These are phyloP conservation scores for Xanthoceras sorbifolium DNA, from an alignment of 345 rosid genomes.

Conservation along the genomic window DNA sequence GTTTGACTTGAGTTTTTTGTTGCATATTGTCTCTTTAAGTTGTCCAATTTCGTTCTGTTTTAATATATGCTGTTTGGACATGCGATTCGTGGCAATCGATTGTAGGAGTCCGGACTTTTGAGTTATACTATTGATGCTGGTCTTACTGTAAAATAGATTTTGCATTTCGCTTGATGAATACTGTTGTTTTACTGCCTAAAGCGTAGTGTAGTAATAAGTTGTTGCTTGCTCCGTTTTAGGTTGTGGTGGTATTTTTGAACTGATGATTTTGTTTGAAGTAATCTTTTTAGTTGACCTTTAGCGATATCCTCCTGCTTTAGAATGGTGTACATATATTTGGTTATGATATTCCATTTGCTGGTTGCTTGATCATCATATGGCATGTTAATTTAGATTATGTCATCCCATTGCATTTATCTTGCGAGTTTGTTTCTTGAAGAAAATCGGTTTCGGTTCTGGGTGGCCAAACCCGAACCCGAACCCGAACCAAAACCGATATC, in stretches of 20 bases:
- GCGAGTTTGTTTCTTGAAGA: background rate
- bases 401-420: background rate
- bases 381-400: background rate
- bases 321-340: background rate
- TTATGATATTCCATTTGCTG: background rate
- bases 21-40: background rate
- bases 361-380: background rate
- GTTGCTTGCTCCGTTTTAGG: background rate
- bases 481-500: too few species aligned
- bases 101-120: background rate
- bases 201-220: too few species aligned
- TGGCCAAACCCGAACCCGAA: too few species aligned
- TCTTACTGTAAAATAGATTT: background rate
- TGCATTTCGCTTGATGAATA: too few species aligned
- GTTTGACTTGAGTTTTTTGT: background rate
- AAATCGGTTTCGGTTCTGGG: too few species aligned
- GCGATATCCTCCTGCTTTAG: background rate
- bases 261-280: too few species aligned
- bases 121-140: background rate
- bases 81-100: background rate
- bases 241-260: too few species aligned
- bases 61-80: background rate
- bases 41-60: background rate
- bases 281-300: background rate
- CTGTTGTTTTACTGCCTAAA: background rate